Conservation (phyloP, 176 grass and related monocot genomes). For the Zoysia pacifica region DNA sequence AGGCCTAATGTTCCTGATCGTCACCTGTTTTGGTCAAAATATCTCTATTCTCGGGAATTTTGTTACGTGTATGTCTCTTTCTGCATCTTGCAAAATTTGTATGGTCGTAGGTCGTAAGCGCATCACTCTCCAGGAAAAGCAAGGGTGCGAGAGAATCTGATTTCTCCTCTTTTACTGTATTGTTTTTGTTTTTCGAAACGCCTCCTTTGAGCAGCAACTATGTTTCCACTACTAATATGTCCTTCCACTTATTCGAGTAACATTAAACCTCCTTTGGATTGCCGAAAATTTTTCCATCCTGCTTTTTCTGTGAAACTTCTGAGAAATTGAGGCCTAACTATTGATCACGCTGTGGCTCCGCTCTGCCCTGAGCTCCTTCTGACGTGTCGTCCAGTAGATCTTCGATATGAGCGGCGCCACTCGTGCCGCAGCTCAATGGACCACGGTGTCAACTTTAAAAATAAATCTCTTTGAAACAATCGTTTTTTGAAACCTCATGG, state of each 20-base stretch:
- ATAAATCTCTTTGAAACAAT: background rate
- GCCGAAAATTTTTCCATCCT: too few species aligned
- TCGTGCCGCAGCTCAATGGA: background rate
- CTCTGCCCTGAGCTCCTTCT: background rate
- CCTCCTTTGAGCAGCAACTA: too few species aligned
- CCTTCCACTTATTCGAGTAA: too few species aligned
- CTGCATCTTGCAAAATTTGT: background rate
- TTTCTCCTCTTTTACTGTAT: background rate
- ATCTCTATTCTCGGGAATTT: background rate
- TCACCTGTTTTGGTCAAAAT: background rate
- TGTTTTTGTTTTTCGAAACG: too few species aligned
- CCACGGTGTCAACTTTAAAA: too few species aligned
- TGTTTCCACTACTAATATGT: too few species aligned
- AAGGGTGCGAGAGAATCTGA: background rate
- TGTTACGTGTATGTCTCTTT: background rate
- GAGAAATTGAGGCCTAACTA: too few species aligned
- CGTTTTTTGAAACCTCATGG: background rate
- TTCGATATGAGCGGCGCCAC: background rate
- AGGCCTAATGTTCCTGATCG: background rate
- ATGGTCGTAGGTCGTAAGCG: slow-evolving; percentile 2
- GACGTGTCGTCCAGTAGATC: too few species aligned
- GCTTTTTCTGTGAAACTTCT: too few species aligned
- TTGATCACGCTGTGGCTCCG: background rate
- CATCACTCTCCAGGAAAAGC: slow-evolving; percentile 16
- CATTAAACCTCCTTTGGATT: too few species aligned